Evolutionary conservation across 23 red algal species (phyloP).

Genomic region (Gracilaria vermiculophylla): DNA sequence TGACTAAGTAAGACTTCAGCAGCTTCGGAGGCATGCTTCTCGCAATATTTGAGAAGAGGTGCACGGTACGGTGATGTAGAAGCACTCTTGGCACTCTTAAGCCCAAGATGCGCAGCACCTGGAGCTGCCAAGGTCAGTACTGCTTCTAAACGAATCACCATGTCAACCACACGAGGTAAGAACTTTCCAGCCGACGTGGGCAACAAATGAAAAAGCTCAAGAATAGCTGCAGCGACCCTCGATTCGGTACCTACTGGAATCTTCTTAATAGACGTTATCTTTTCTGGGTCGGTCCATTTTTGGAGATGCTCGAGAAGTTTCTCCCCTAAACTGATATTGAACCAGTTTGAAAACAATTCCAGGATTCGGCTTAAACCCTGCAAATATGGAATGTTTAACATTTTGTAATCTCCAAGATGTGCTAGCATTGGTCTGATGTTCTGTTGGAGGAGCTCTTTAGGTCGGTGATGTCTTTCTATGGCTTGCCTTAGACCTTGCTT

Average conservation of each 20-base stretch:
- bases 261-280: conserved; percentile 45
- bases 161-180: conserved; percentile 63
- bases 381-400: conserved; percentile 77
- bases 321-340: conserved; percentile 90
- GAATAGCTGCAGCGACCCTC: conserved; percentile 74
- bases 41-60: conserved; percentile 81
- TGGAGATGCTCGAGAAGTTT: conserved; percentile 95
- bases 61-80: conserved; percentile 89
- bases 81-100: conserved; percentile 50
- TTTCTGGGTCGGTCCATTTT: conserved; percentile 80
- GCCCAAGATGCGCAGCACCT: conserved; percentile 76
- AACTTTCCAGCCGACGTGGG: conserved; percentile 57
- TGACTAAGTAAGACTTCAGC: conserved; percentile 66
- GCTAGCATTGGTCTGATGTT: conserved; percentile 92
- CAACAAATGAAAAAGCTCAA: conserved; percentile 87
- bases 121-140: conserved; percentile 60
- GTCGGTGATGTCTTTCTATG: conserved; percentile 44
- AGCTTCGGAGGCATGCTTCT: conserved; percentile 66
- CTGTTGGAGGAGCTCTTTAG: conserved; percentile 75
- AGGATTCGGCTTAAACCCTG: conserved; percentile 79
- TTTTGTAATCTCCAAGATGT: conserved; percentile 81
- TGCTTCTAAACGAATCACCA: conserved; percentile 79
- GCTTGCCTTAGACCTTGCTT: conserved; percentile 72
- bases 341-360: conserved; percentile 91
- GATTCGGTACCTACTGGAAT: conserved; percentile 66